These are phyloP conservation scores for Calocybe gangraenosa DNA, from an alignment of 768 basidiomycete genomes.

Conservation along the genomic window DNA sequence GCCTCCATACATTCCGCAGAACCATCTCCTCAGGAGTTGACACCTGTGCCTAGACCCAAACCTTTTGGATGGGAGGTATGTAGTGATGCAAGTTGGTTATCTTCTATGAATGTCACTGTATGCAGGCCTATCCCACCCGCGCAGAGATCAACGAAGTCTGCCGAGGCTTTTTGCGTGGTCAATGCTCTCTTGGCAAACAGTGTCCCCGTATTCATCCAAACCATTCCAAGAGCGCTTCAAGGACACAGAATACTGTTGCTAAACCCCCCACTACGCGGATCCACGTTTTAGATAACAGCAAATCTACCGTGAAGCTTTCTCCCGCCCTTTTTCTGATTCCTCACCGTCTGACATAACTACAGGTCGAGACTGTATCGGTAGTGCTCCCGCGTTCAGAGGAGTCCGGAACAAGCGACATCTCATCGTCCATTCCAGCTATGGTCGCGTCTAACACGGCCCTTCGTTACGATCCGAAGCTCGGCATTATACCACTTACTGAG, in stretches of 20 bases:
- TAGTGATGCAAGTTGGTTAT: not conserved
- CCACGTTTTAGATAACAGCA: not conserved
- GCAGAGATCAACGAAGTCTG: constrained; percentile 18
- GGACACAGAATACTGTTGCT: too few relatives aligned
- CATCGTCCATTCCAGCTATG: not conserved
- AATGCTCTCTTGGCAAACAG: not conserved
- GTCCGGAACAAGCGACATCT: too few relatives aligned
- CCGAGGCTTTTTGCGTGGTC: constrained; percentile 1
- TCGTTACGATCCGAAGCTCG: constrained; percentile 5
- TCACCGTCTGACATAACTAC: too few relatives aligned
- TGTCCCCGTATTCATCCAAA: constrained; percentile 14
- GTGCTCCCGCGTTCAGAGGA: too few relatives aligned
- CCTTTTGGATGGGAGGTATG: constrained; percentile 15
- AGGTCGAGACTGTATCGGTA: too few relatives aligned
- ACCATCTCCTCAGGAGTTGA: too few relatives aligned
- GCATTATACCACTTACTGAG: constrained; percentile 1
- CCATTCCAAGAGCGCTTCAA: too few relatives aligned
- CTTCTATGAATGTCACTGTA: not conserved
- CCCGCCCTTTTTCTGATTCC: too few relatives aligned
- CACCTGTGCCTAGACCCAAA: not conserved
- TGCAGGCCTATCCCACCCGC: constrained; percentile 26
- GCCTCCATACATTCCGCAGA: too few relatives aligned
- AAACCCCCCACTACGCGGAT: not conserved
- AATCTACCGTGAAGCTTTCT: too few relatives aligned
- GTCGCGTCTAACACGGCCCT: not conserved